A percentile compares a stretch with the other conserved stretches of the same genome.
phyloP scores from a whole-genome alignment of 495 filamentous ascomycete genomes.

The Aspergillus conjunctus region DNA sequence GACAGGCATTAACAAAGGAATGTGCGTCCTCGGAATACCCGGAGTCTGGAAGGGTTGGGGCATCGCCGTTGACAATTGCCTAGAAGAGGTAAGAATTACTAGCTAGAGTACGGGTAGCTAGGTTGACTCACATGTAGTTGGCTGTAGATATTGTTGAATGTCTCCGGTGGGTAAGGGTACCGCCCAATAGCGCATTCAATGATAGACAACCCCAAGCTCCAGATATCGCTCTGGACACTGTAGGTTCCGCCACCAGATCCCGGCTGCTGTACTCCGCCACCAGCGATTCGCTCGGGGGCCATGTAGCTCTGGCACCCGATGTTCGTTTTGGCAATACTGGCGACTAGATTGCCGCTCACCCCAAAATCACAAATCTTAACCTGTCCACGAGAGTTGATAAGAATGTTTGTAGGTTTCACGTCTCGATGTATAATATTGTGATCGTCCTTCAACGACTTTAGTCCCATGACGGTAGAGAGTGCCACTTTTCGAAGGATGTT shows the following conservation, averaged over 20 bases:
- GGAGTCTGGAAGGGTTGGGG: slow-evolving; percentile 77
- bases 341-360: slow-evolving; percentile 94
- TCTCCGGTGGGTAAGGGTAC: slow-evolving; percentile 97
- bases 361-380: slow-evolving; percentile 99
- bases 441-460: slow-evolving; percentile 93
- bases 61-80: slow-evolving; percentile 97
- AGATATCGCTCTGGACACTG: slow-evolving; percentile 97
- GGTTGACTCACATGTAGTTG: slow-evolving; percentile 95
- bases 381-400: slow-evolving; percentile 86
- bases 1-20: slow-evolving; percentile 84
- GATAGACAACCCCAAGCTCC: slow-evolving; percentile 91
- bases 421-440: slow-evolving; percentile 99
- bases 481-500: slow-evolving; percentile 87
- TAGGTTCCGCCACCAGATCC: slow-evolving; percentile 81
- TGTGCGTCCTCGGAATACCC: slow-evolving; percentile 78
- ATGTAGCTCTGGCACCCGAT: slow-evolving; percentile 99
- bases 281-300: slow-evolving; percentile 94
- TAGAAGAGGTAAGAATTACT: slow-evolving; percentile 37
- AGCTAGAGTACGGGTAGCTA: too few species aligned
- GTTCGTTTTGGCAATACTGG: slow-evolving; percentile 97
- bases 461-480: slow-evolving; percentile 84
- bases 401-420: slow-evolving; percentile 97
- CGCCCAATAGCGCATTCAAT: slow-evolving; percentile 95
- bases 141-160: slow-evolving; percentile 98
- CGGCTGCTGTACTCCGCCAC: slow-evolving; percentile 77